Evolutionary conservation across 1,284 basidiomycete species (phyloP).

Genomic region (Wallemia mellicola): DNA sequence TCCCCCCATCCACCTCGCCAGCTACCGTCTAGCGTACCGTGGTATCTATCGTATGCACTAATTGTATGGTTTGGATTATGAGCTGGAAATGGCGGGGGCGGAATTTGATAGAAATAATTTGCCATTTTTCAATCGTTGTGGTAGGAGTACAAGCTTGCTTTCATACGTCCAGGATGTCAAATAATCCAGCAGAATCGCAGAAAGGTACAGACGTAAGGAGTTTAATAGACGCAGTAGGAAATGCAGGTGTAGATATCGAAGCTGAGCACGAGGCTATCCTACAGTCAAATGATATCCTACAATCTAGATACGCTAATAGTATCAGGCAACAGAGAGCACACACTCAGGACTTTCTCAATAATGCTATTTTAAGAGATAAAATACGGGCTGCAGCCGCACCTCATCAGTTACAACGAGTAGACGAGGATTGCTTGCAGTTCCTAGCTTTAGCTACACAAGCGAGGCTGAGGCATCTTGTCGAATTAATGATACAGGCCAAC

Average conservation of each 20-base stretch:
- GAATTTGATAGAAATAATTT: neutral
- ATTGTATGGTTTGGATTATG: neutral
- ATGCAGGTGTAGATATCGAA: conserved; percentile 46
- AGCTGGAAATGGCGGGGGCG: neutral
- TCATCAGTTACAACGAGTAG: conserved; percentile 15
- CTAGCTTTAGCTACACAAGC: conserved; percentile 43
- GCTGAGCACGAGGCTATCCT: conserved; percentile 50
- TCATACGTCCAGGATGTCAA: too few relatives aligned
- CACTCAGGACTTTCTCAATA: conserved; percentile 28
- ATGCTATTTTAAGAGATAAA: conserved; percentile 27
- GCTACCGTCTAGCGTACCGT: neutral
- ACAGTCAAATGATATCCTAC: conserved; percentile 28
- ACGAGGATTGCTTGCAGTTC: conserved; percentile 42
- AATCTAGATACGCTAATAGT: conserved; percentile 13
- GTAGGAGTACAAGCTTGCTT: too few relatives aligned
- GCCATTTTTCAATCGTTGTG: too few relatives aligned
- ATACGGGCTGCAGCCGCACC: conserved; percentile 12
- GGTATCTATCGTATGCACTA: neutral
- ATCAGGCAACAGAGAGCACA: conserved; percentile 30
- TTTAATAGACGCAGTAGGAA: conserved; percentile 46
- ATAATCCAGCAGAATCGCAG: neutral
- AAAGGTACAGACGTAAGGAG: conserved; percentile 8
- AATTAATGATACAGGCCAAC: conserved; percentile 35
- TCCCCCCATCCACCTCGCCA: neutral
- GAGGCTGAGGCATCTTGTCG: conserved; percentile 37